Percentiles rank a stretch among this genome's conserved stretches.
Evolutionary conservation across 495 filamentous ascomycete species (phyloP).

Genomic region (Oleoguttula mirabilis): DNA sequence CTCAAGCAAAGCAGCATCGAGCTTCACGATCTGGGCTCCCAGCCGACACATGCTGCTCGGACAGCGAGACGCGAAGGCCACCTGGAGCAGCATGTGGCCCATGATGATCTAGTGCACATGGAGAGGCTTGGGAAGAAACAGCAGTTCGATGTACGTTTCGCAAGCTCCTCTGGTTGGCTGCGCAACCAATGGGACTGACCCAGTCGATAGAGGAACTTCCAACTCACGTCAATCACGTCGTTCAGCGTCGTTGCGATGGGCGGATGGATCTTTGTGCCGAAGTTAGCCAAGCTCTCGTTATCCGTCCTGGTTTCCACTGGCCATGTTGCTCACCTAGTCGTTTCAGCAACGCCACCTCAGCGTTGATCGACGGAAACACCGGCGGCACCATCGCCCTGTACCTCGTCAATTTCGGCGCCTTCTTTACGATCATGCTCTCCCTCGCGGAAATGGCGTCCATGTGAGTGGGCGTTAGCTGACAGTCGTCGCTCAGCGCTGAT

Average conservation of each 20-base stretch:
- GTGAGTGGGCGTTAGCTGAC: neutral
- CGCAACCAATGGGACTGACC: too few species aligned
- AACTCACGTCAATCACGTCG: too few species aligned
- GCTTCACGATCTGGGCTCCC: neutral
- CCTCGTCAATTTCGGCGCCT: slow-evolving; percentile 24
- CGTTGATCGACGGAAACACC: slow-evolving; percentile 2
- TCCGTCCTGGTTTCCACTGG: neutral
- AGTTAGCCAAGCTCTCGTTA: neutral
- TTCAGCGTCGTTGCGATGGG: too few species aligned
- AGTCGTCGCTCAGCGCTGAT: too few species aligned
- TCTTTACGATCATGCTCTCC: slow-evolving; percentile 26
- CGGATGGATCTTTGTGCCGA: slow-evolving; percentile 9
- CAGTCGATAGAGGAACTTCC: too few species aligned
- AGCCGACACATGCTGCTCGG: neutral
- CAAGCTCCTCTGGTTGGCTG: too few species aligned
- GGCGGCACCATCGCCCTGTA: slow-evolving; percentile 13
- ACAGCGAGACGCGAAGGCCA: neutral
- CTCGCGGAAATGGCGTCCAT: slow-evolving; percentile 34
- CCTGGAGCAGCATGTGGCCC: neutral
- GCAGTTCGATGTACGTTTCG: slow-evolving; percentile 1
- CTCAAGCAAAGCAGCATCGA: too few species aligned
- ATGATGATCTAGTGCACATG: neutral
- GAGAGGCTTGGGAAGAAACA: slow-evolving; percentile 2
- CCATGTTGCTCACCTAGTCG: too few species aligned
- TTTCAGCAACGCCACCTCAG: neutral